Percentiles rank a stretch among this genome's conserved stretches.
Conservation (phyloP, 2,329 filamentous ascomycete genomes). For the Apiospora arundinis region DNA sequence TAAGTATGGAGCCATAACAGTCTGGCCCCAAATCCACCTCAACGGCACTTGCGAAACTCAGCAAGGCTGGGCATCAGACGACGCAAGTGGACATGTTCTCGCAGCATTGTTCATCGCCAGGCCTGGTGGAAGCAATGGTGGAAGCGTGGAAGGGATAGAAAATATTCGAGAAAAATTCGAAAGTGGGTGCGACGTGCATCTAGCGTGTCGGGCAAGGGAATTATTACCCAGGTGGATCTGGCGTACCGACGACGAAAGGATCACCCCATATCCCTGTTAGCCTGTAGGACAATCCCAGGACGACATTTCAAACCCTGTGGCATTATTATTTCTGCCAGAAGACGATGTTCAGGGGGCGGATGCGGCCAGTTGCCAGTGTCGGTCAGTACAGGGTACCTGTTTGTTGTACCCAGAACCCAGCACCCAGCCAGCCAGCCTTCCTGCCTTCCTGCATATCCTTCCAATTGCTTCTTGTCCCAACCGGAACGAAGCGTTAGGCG, state of each 20-base stretch:
- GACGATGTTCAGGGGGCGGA: background rate
- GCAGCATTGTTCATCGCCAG: slow-evolving; percentile 17
- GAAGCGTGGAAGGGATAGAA: slow-evolving; percentile 16
- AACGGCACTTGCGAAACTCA: slow-evolving; percentile 17
- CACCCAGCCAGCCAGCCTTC: too few relatives aligned
- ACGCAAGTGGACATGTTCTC: slow-evolving; percentile 1
- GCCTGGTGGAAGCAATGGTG: slow-evolving; percentile 14
- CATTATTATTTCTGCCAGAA: slow-evolving; percentile 8
- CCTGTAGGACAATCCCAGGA: slow-evolving; percentile 25
- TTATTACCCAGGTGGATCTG: slow-evolving; percentile 39
- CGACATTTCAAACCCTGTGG: slow-evolving; percentile 18
- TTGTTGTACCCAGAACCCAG: background rate
- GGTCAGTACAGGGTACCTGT: slow-evolving; percentile 10
- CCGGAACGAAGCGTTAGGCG: slow-evolving; percentile 14
- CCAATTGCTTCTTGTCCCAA: slow-evolving; percentile 14
- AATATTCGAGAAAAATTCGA: slow-evolving; percentile 44
- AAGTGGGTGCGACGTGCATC: slow-evolving; percentile 32
- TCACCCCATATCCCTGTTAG: slow-evolving; percentile 36
- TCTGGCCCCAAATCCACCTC: slow-evolving; percentile 16
- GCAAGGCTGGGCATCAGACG: slow-evolving; percentile 16
- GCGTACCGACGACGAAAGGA: slow-evolving; percentile 33
- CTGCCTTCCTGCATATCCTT: background rate
- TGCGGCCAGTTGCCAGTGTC: background rate
- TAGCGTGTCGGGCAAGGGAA: slow-evolving; percentile 38
- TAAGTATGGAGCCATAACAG: slow-evolving; percentile 8